phyloP scores from a whole-genome alignment of 805 yeast species.

The Starmerella bombi region DNA sequence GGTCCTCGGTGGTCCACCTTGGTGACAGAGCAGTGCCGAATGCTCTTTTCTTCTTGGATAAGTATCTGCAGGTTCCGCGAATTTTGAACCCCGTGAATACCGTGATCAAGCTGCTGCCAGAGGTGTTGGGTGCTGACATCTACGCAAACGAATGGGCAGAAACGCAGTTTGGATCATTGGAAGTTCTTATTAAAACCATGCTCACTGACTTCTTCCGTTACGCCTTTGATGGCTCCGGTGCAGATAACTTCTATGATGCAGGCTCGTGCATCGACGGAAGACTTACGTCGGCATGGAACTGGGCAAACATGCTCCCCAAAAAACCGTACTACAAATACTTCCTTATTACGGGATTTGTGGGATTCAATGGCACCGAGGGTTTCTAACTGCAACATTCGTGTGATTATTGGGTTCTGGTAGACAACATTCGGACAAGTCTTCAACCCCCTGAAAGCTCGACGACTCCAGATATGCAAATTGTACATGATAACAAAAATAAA shows the following conservation, averaged over 20 bases:
- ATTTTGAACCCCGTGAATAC: constrained; percentile 61
- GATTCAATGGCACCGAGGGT: constrained; percentile 63
- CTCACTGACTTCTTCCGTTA: constrained; percentile 42
- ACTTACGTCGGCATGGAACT: constrained; percentile 70
- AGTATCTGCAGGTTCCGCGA: constrained; percentile 67
- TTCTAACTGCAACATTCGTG: constrained; percentile 24
- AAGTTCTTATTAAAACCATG: constrained; percentile 37
- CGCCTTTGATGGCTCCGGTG: constrained; percentile 70
- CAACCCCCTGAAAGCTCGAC: too few species aligned
- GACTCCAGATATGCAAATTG: too few species aligned
- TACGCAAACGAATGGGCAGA: constrained; percentile 33
- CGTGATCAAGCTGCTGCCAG: constrained; percentile 43
- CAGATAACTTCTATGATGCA: constrained; percentile 70
- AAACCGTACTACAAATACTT: constrained; percentile 53
- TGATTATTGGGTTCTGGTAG: too few species aligned
- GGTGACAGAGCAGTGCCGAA: constrained; percentile 81
- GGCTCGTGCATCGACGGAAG: constrained; percentile 80
- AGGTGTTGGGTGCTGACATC: constrained; percentile 36
- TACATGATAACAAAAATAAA: too few species aligned
- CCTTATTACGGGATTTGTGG: constrained; percentile 54
- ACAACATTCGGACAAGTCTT: too few species aligned
- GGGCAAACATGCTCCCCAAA: constrained; percentile 57
- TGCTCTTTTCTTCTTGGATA: constrained; percentile 65
- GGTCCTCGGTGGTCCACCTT: constrained; percentile 64
- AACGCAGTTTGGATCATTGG: constrained; percentile 44